Percentiles rank a stretch among this genome's conserved stretches.
phyloP scores from a whole-genome alignment of 192 early-diverging fungal genomes.

The Chytriomyces confervae region DNA sequence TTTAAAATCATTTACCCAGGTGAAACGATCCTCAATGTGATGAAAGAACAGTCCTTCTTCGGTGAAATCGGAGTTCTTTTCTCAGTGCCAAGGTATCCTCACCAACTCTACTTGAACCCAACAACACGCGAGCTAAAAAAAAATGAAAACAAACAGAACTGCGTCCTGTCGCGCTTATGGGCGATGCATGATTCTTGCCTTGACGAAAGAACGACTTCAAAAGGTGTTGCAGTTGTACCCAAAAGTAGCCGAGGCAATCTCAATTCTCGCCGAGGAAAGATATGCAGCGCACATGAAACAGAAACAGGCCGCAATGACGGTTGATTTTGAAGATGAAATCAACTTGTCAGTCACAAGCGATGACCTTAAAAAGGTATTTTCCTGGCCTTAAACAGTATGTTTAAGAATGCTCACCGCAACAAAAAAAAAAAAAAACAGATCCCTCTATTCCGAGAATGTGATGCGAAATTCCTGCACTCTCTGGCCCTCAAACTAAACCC shows the following conservation, averaged over 20 bases:
- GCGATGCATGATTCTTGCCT: slow-evolving; percentile 54
- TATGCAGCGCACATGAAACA: slow-evolving; percentile 60
- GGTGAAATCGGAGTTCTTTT: slow-evolving; percentile 82
- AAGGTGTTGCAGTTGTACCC: slow-evolving; percentile 49
- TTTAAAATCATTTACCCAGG: slow-evolving; percentile 30
- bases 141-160: slow-evolving; percentile 43
- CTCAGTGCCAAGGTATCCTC: slow-evolving; percentile 61
- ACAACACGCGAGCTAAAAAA: not conserved
- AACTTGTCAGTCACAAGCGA: slow-evolving; percentile 55
- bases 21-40: slow-evolving; percentile 56
- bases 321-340: slow-evolving; percentile 64
- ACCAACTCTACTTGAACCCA: not conserved
- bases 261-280: slow-evolving; percentile 57
- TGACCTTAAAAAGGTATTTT: slow-evolving; percentile 56
- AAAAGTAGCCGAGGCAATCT: slow-evolving; percentile 49
- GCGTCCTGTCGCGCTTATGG: slow-evolving; percentile 58
- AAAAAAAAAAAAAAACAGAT: slow-evolving; percentile 37
- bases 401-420: not conserved
- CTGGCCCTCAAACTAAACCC: slow-evolving; percentile 55
- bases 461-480: slow-evolving; percentile 58
- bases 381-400: not conserved
- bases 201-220: slow-evolving; percentile 57
- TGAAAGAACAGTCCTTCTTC: slow-evolving; percentile 75
- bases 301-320: slow-evolving; percentile 44
- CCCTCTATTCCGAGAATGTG: slow-evolving; percentile 59